A percentile compares a stretch with the other conserved stretches of the same genome.
Evolutionary conservation across 129 eudicot genomes (phyloP).

Genomic region (Escallonia herrerae): DNA sequence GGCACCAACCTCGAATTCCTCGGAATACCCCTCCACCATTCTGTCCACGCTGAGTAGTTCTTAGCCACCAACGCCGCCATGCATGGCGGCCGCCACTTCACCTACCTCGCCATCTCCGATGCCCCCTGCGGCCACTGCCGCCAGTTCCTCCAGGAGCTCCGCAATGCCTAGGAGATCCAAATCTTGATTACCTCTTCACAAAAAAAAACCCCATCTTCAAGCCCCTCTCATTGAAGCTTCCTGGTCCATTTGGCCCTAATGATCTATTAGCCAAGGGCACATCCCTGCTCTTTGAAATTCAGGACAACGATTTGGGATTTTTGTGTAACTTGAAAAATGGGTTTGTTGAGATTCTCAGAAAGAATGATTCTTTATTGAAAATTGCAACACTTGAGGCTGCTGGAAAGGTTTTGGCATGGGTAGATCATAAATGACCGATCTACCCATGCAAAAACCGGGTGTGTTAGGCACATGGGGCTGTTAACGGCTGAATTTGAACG

Average conservation of each 20-base stretch:
- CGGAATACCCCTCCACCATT: constrained; percentile 71
- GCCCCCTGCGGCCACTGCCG: constrained; percentile 99
- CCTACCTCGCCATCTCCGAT: constrained; percentile 62
- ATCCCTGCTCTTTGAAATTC: constrained; percentile 64
- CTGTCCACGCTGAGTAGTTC: constrained; percentile 89
- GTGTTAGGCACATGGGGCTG: too few species aligned
- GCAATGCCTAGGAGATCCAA: constrained; percentile 39
- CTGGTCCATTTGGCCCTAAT: constrained; percentile 76
- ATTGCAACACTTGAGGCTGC: too few species aligned
- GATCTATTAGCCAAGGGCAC: constrained; percentile 53
- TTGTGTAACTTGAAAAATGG: neutral
- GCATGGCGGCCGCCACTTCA: constrained; percentile 46
- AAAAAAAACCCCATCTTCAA: constrained; percentile 19
- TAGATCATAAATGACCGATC: too few species aligned
- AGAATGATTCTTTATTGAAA: too few species aligned
- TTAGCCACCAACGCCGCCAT: constrained; percentile 58
- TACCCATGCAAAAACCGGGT: too few species aligned
- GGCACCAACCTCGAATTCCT: constrained; percentile 83
- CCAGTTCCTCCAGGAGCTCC: constrained; percentile 82
- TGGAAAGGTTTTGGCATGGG: too few species aligned
- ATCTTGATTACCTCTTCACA: constrained; percentile 36
- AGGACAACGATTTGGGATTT: constrained; percentile 31
- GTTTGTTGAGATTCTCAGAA: too few species aligned
- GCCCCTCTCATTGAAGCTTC: constrained; percentile 35
- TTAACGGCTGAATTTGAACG: too few species aligned